Evolutionary conservation across 2,329 filamentous ascomycete genomes (phyloP).

Genomic region (Exophiala lecanii-corni): DNA sequence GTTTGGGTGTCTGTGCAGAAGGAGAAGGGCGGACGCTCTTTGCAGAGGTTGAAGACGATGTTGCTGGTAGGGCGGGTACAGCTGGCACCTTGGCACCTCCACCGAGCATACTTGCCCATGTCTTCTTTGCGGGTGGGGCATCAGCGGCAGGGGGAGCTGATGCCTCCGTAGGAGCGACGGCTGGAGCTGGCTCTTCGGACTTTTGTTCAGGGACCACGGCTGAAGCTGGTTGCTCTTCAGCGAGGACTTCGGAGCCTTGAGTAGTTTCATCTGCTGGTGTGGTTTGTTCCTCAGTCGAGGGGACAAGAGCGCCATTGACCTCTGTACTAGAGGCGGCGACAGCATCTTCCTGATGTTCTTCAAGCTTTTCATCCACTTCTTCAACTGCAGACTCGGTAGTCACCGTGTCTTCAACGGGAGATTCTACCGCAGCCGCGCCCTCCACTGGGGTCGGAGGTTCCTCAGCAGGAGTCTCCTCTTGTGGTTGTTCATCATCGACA

Average conservation of each 20-base stretch:
- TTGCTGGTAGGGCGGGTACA: conserved; percentile 34
- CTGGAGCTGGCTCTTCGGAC: conserved; percentile 49
- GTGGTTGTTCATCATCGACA: conserved; percentile 38
- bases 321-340: conserved; percentile 35
- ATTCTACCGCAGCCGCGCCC: conserved; percentile 38
- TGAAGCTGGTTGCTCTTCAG: conserved; percentile 11
- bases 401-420: conserved; percentile 33
- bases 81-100: conserved; percentile 36
- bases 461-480: conserved; percentile 29
- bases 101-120: conserved; percentile 59
- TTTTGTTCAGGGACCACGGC: conserved; percentile 35
- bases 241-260: conserved; percentile 54
- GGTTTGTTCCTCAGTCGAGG: conserved; percentile 38
- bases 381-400: conserved; percentile 42
- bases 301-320: conserved; percentile 42
- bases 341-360: conserved; percentile 47
- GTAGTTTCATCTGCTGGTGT: conserved; percentile 25
- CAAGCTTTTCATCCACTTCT: conserved; percentile 69
- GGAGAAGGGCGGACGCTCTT: conserved; percentile 32
- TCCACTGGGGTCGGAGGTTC: conserved; percentile 37
- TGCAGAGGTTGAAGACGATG: conserved; percentile 33
- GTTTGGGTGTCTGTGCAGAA: conserved; percentile 32
- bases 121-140: conserved; percentile 48
- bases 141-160: conserved; percentile 47
- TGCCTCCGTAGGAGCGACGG: conserved; percentile 47